Evolutionary conservation across 805 yeast genomes (phyloP), one percentile per base, ranked within the genome.

Genomic region (Maudiozyma turicensis): DNA sequence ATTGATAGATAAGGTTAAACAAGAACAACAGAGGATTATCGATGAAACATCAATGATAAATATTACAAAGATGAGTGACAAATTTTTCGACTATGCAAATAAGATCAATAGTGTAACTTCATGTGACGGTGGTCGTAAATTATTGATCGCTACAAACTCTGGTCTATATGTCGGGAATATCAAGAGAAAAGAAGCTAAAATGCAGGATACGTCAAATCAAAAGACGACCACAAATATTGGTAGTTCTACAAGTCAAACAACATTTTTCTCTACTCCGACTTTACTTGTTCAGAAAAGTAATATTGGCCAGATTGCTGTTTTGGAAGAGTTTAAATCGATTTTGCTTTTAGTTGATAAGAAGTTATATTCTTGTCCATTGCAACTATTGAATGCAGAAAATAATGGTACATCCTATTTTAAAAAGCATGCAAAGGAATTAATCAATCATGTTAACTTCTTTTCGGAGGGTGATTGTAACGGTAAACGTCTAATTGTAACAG

Each of bases 401-500:
- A 70, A 71, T 31, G 64, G 58, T 15, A 59, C 72, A 51, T 65
- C 77, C 35, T 77, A 71, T 53, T 71, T 74, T 49, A 72, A 74
- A 54, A 76, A 84, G 56, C 72, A 82, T 33, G 84, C 86, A 11
- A 86, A 84, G 64, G 87, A 87, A 61, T 73, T 93, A 40, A 81
- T 88, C 69, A 78, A 81, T n/a, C 96, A 89, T 67, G 93, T 88
- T 37, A 80, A 83, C 14, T 89, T 88, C 63, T 93, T 93, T 76
- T 84, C 88, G 55, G 88, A 87, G 50, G 99, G 97, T 37, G 86
- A 90, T 45, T 89, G 96, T 63, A 82, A 86, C 51, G 96, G 97
- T 32, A 78, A 85, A 49, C 80, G 89, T 68, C 71, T 93, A 47
- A 88, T 93, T 31, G 88, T 95, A 63, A 95, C 95, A 0, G 95